Conservation (phyloP, 2,329 filamentous ascomycete genomes). For the Fusarium verticillioides region DNA sequence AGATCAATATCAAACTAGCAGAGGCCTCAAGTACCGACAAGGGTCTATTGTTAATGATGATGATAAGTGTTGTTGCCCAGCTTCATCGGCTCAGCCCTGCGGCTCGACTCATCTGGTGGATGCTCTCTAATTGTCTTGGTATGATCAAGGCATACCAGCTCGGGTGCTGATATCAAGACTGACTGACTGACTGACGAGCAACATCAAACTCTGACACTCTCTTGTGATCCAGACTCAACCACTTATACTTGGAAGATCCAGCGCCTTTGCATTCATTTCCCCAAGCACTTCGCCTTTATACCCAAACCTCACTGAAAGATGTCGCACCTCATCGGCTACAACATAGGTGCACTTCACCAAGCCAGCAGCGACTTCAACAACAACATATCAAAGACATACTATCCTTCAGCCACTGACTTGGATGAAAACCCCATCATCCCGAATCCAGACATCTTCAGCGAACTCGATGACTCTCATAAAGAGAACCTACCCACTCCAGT, state of each 20-base stretch:
- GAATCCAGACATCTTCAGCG: conserved; percentile 11
- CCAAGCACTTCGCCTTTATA: neutral
- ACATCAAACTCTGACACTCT: neutral
- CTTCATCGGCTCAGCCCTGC: neutral
- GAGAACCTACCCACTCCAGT: conserved; percentile 22
- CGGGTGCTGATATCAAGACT: neutral
- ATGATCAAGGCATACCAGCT: neutral
- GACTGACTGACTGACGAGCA: neutral
- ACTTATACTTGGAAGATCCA: neutral
- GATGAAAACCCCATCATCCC: conserved; percentile 31
- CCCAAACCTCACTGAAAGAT: neutral
- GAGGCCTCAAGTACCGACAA: neutral
- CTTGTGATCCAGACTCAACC: neutral
- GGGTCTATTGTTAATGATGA: neutral
- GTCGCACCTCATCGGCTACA: conserved; percentile 31
- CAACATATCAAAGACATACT: conserved; percentile 1
- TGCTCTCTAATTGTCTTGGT: neutral
- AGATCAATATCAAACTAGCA: rapidly evolving
- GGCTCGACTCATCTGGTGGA: conserved; percentile 11
- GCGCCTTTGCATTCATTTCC: too few relatives aligned
- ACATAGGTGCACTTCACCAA: conserved; percentile 19
- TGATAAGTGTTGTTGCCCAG: neutral
- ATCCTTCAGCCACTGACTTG: neutral
- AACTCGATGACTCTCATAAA: neutral
- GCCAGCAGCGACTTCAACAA: conserved; percentile 3